Evolutionary conservation across 805 yeast species (phyloP).

Genomic region (Phaffomyces antillensis): DNA sequence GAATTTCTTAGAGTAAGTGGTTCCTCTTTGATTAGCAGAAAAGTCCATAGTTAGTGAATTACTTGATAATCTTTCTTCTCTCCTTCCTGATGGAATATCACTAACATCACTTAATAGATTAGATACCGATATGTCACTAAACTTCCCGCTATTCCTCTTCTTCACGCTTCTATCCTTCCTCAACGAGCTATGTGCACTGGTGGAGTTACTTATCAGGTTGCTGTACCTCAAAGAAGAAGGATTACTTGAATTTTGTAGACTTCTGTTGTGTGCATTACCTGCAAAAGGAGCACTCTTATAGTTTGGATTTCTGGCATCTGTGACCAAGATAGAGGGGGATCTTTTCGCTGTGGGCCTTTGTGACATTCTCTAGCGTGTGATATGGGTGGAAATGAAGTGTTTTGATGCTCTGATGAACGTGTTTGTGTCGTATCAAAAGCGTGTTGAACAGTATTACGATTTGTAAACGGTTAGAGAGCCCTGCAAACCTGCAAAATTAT

Average conservation of each 20-base stretch:
- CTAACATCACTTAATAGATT: conserved; percentile 70
- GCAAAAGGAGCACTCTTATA: conserved; percentile 71
- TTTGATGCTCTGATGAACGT: not conserved
- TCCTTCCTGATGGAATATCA: conserved; percentile 75
- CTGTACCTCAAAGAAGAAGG: conserved; percentile 1
- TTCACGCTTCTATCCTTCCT: conserved; percentile 7
- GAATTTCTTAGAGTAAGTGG: conserved; percentile 38
- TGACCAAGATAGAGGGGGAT: conserved; percentile 89
- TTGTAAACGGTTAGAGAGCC: not conserved
- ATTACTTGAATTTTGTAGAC: not conserved
- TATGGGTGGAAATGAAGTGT: too few species aligned
- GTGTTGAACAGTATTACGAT: not conserved
- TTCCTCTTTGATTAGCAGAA: conserved; percentile 10
- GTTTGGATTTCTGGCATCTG: conserved; percentile 68
- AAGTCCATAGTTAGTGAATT: conserved; percentile 21
- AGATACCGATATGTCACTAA: conserved; percentile 76
- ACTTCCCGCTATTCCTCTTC: conserved; percentile 31
- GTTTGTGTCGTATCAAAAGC: not conserved
- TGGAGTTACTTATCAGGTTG: not conserved
- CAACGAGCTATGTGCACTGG: not conserved
- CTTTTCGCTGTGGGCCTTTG: conserved; percentile 55
- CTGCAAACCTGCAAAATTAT: not conserved
- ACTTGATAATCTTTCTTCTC: conserved; percentile 36
- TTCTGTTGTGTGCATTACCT: conserved; percentile 37
- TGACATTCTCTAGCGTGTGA: conserved; percentile 7